Evolutionary conservation across 1,284 basidiomycete species (phyloP).

Genomic region (Ceratobasidium papillatum): DNA sequence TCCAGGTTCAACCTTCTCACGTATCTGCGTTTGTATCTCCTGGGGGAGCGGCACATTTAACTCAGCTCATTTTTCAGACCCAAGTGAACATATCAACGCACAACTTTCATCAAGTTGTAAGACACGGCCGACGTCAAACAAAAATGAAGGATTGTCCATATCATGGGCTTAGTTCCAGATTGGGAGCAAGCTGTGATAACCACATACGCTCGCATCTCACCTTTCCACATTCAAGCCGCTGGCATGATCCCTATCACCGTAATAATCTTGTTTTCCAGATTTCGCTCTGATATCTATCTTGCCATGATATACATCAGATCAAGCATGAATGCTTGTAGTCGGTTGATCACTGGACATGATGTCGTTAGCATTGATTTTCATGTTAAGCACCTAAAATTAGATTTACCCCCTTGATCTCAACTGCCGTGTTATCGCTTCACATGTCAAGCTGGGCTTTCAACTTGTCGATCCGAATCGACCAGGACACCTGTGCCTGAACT

Average conservation of each 20-base stretch:
- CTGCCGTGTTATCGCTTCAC: no score
- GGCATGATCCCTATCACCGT: no score
- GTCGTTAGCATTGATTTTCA: no score
- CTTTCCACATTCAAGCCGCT: not conserved
- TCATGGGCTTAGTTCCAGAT: not conserved
- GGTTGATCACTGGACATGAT: no score
- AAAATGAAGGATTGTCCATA: not conserved
- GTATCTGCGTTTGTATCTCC: not conserved
- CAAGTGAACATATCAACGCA: not conserved
- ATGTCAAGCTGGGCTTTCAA: no score
- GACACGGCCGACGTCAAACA: not conserved
- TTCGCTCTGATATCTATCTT: no score
- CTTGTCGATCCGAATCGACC: no score
- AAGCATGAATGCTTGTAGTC: no score
- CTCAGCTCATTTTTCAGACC: not conserved
- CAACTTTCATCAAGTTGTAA: not conserved
- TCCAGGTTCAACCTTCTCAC: not conserved
- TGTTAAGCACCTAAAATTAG: no score
- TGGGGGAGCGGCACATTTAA: not conserved
- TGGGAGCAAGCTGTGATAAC: not conserved
- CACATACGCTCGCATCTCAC: not conserved
- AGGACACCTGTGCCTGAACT: not conserved
- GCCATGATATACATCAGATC: no score
- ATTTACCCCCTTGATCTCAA: no score
- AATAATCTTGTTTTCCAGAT: no score